These are phyloP conservation scores for Ettlia oleoabundans DNA, from an alignment of 139 green algal genomes.

Conservation along the genomic window DNA sequence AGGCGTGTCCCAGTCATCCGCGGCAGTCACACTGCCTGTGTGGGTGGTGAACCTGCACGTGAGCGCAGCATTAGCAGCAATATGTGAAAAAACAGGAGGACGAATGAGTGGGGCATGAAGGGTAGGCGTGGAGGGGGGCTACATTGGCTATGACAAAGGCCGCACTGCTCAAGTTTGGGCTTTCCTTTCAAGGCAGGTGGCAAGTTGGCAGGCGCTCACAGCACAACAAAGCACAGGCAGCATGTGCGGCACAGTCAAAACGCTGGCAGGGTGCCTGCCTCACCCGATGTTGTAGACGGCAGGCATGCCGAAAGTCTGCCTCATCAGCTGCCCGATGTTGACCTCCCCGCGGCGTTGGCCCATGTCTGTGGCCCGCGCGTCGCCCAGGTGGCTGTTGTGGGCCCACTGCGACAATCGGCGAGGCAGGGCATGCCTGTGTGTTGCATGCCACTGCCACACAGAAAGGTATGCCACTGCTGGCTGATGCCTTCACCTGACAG, in stretches of 20 bases:
- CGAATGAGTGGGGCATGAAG: no score
- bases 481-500: no score
- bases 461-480: no score
- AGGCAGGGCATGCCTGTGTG: neutral
- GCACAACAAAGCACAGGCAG: no score
- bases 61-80: neutral
- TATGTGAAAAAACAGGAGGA: no score
- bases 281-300: slow-evolving; percentile 49
- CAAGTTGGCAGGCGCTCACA: no score
- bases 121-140: no score
- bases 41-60: slow-evolving; percentile 55
- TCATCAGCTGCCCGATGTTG: slow-evolving; percentile 71
- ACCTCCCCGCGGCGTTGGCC: slow-evolving; percentile 55
- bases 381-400: slow-evolving; percentile 74
- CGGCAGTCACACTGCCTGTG: slow-evolving; percentile 62
- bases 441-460: no score
- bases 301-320: slow-evolving; percentile 43
- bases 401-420: slow-evolving; percentile 42
- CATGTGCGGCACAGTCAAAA: no score
- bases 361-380: slow-evolving; percentile 71
- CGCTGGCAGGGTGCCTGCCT: neutral
- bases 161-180: no score
- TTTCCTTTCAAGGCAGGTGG: no score
- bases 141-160: no score
- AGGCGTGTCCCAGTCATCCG: slow-evolving; percentile 64